Base-by-base conservation (phyloP, 2,329 filamentous ascomycete species). In the Fusarium chlamydosporum region DNA sequence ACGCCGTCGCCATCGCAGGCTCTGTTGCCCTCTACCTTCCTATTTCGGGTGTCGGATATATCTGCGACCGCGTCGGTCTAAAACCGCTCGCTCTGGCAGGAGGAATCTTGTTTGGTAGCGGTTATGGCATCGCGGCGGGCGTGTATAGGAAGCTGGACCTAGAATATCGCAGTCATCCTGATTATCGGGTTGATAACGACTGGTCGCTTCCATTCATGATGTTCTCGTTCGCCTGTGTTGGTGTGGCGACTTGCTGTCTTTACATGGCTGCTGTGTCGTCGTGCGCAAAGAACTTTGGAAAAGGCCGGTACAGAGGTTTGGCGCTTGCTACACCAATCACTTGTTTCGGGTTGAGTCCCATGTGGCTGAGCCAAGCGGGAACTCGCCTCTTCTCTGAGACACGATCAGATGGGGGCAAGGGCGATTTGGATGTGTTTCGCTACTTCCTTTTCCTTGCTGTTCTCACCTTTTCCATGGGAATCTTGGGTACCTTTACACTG, bases 221-320 rank as follows among this genome's bases (percentile, higher is more conserved):
- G 7, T 77, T 93, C 56, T 91, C 94, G 1, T 99, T 98, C 78
- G 85, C 94, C 46, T 86, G 87, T 52, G 89, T 99, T 60, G 96
- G 96, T 3, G 86, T 91, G 66, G 95, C 89, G 7, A 97, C 95
- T 0, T 92, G 92, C 69, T 89, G 88, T 78, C 94, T 98, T 89
- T 99, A 98, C 79, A 85, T 98, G 57, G 88, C 90, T 51, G 91
- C 93, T 3, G 91, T 99, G n/a, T 95, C 95, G 8, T 97, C 95
- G 0, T 97, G 94, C 76, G 96, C 96, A 35, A 99, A 99, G 88
- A 99, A 98, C 81, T 99, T 98, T 80, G 94, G 94, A 48, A 89
- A 91, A 64, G 93, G 94, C 6, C 92, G 91, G 75, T 91, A 96
- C 75, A 91, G 95, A 74, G 96, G 96, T 0, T 82, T 99, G 51